A percentile compares a stretch with the other conserved stretches of the same genome.
Conservation (phyloP, 2,329 filamentous ascomycete genomes). For the Trichoderma sp. region DNA sequence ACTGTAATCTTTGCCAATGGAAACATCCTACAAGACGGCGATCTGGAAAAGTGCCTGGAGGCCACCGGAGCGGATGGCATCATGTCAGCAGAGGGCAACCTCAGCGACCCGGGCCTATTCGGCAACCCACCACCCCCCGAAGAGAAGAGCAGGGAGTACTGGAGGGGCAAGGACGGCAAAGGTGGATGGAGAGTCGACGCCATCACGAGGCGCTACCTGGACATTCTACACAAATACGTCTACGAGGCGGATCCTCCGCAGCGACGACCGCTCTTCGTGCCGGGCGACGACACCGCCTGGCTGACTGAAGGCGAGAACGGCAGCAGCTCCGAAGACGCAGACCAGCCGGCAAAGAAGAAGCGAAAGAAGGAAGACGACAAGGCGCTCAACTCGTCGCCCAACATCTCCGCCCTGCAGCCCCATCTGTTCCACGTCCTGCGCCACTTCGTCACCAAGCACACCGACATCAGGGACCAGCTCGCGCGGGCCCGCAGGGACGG, state of each 20-base stretch:
- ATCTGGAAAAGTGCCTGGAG: conserved; percentile 76
- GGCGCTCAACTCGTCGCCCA: conserved; percentile 55
- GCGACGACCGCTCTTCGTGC: conserved; percentile 74
- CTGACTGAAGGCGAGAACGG: conserved; percentile 41
- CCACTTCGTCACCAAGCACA: conserved; percentile 78
- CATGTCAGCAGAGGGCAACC: conserved; percentile 95
- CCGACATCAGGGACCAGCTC: conserved; percentile 82
- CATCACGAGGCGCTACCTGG: conserved; percentile 82
- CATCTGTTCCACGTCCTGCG: conserved; percentile 92
- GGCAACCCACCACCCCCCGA: conserved; percentile 66
- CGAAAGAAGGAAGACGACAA: conserved; percentile 43
- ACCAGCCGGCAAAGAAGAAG: conserved; percentile 58
- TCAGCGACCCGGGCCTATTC: conserved; percentile 91
- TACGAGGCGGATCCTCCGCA: conserved; percentile 67
- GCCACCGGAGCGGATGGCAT: conserved; percentile 88
- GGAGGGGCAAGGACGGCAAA: conserved; percentile 76
- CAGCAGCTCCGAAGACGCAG: conserved; percentile 40
- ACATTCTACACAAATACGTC: conserved; percentile 83
- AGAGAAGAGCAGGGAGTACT: conserved; percentile 78
- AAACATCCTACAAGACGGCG: conserved; percentile 80
- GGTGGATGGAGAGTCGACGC: conserved; percentile 90
- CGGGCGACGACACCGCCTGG: conserved; percentile 57
- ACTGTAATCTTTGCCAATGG: conserved; percentile 97
- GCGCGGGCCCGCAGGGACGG: conserved; percentile 71
- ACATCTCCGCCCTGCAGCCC: conserved; percentile 80